Percentiles rank a stretch among this genome's conserved stretches.
Evolutionary conservation across 2,329 filamentous ascomycete genomes (phyloP).

Genomic region (Verticillium tricorpus): DNA sequence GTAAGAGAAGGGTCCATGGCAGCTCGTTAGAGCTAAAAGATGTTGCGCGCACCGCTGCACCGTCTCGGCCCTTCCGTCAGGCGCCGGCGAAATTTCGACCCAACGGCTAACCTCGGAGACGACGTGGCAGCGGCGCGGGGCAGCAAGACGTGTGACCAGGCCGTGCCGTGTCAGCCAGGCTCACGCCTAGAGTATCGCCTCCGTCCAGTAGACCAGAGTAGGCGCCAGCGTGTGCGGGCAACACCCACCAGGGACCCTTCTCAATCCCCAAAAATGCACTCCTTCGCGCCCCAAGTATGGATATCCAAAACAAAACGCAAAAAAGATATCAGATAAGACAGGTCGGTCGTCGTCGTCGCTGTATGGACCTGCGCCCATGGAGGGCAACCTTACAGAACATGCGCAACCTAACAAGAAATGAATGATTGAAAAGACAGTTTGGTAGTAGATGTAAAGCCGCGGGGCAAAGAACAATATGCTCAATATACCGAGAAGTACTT

Average conservation of each 20-base stretch:
- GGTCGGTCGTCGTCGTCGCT: slow-evolving; percentile 12
- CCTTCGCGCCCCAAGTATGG: slow-evolving; percentile 4
- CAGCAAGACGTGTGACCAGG: not conserved
- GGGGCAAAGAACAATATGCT: not conserved
- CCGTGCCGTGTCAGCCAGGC: not conserved
- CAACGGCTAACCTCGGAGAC: not conserved
- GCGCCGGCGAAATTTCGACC: not conserved
- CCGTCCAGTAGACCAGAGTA: not conserved
- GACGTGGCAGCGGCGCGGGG: not conserved
- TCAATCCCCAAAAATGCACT: not conserved
- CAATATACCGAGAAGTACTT: not conserved
- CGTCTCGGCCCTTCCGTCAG: not conserved
- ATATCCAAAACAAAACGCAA: slow-evolving; percentile 4
- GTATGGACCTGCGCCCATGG: slow-evolving; percentile 10
- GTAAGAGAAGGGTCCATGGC: not conserved
- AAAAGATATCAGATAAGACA: slow-evolving; percentile 8
- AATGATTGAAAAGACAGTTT: not conserved
- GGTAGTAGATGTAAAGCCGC: not conserved
- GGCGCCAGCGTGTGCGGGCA: not conserved
- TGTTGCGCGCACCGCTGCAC: not conserved
- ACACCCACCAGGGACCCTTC: not conserved
- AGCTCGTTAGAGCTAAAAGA: not conserved
- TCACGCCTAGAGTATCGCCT: not conserved
- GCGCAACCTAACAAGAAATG: slow-evolving; percentile 7
- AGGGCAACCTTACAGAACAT: slow-evolving; percentile 7